phyloP scores from a whole-genome alignment of 169 alveolate genomes.

The Besnoitia besnoiti region DNA sequence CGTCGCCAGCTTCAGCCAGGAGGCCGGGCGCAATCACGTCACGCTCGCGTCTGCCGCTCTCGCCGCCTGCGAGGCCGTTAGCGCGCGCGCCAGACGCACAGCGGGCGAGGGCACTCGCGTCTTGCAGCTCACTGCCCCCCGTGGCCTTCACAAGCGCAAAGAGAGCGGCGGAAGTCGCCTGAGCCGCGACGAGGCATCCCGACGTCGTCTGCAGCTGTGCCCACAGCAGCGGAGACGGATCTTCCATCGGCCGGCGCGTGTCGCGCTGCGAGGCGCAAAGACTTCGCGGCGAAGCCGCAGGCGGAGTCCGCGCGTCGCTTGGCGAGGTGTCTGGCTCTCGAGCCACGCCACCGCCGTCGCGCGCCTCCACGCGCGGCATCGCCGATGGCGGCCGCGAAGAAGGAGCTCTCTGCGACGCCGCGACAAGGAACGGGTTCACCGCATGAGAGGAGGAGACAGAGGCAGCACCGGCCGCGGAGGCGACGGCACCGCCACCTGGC shows the following conservation, averaged over 20 bases:
- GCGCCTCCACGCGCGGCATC: no score
- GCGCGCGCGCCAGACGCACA: background rate
- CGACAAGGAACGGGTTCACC: background rate
- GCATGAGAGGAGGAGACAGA: background rate
- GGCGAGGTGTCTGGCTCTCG: no score
- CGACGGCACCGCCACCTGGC: no score
- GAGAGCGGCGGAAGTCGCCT: background rate
- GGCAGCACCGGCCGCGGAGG: background rate
- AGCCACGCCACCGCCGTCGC: no score
- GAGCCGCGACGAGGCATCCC: background rate
- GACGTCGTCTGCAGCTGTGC: background rate
- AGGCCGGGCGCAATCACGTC: background rate
- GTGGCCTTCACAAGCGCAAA: background rate
- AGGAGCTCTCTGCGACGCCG: background rate
- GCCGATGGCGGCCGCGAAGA: no score
- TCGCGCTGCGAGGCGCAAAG: no score
- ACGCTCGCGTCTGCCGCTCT: background rate
- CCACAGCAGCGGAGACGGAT: background rate
- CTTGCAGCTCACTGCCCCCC: no score
- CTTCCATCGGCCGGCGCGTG: no score
- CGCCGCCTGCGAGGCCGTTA: background rate
- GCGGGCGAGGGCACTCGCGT: background rate
- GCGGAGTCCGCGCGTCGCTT: no score
- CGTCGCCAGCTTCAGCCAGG: background rate
- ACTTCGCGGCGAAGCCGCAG: no score